phyloP scores from a whole-genome alignment of 352 stramenopile genomes.

The Achlya hypogyna region DNA sequence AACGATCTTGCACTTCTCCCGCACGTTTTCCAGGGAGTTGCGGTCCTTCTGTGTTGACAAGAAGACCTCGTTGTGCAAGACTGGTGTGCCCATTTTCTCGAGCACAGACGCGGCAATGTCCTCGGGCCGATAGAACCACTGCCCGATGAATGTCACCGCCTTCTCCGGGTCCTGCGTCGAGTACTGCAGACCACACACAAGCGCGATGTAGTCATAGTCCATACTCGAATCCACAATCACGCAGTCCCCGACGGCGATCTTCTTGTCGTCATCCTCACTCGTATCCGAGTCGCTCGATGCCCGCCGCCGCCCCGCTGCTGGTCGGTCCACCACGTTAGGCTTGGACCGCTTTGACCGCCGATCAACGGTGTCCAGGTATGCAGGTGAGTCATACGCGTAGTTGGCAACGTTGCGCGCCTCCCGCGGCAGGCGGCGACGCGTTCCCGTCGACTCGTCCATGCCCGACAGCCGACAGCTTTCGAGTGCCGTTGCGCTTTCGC shows the following conservation, averaged over 20 bases:
- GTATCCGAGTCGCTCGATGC: background rate
- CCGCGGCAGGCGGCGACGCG: too few relatives aligned
- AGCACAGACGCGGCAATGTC: conserved; percentile 59
- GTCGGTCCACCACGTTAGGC: background rate
- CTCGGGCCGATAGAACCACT: conserved; percentile 81
- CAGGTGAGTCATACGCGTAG: background rate
- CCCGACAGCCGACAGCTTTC: too few relatives aligned
- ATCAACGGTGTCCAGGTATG: conserved; percentile 6
- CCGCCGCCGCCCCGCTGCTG: background rate
- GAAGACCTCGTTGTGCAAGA: conserved; percentile 68
- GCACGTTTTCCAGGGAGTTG: conserved; percentile 70
- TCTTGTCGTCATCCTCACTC: conserved; percentile 37
- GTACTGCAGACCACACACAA: conserved; percentile 63
- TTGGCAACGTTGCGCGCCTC: conserved; percentile 12
- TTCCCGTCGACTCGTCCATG: too few relatives aligned
- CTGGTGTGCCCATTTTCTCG: conserved; percentile 42
- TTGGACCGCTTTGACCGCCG: conserved; percentile 17
- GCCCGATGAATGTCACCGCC: conserved; percentile 53
- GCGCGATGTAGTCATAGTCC: conserved; percentile 56
- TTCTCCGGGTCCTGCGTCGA: conserved; percentile 39
- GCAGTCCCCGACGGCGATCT: conserved; percentile 64
- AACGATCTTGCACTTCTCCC: conserved; percentile 68
- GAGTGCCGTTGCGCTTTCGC: too few relatives aligned
- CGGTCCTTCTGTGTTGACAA: conserved; percentile 77
- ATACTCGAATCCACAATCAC: conserved; percentile 70